Conservation (phyloP, 306 rosid species). For the Prunus salicina region DNA sequence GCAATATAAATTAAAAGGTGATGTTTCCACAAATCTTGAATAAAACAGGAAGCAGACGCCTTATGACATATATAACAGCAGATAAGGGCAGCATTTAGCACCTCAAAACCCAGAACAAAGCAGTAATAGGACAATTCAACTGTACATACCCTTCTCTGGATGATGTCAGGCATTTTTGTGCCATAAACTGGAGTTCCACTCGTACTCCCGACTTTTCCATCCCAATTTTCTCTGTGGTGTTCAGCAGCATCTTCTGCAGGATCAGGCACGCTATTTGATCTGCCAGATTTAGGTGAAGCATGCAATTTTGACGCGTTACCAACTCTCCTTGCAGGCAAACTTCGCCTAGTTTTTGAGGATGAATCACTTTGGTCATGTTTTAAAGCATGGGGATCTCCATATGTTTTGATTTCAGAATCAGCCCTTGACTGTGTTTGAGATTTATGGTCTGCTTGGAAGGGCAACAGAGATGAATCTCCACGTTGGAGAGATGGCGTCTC, state of each 20-base stretch:
- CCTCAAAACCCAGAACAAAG: slow-evolving; percentile 2
- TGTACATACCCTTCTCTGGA: slow-evolving; percentile 77
- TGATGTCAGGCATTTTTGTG: slow-evolving; percentile 67
- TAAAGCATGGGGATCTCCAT: slow-evolving; percentile 46
- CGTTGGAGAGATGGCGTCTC: slow-evolving; percentile 59
- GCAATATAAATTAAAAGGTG: background rate
- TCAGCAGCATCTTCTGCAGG: slow-evolving; percentile 61
- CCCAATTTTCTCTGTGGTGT: slow-evolving; percentile 64
- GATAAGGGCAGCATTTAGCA: slow-evolving; percentile 19
- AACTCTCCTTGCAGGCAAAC: slow-evolving; percentile 59
- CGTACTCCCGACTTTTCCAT: slow-evolving; percentile 53
- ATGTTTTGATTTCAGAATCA: slow-evolving; percentile 55
- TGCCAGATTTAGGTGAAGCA: slow-evolving; percentile 69
- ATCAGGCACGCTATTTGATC: slow-evolving; percentile 51
- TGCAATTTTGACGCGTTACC: slow-evolving; percentile 61
- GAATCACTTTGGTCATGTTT: slow-evolving; percentile 70
- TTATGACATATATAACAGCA: slow-evolving; percentile 3
- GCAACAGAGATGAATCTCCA: slow-evolving; percentile 64
- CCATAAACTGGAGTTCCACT: slow-evolving; percentile 54
- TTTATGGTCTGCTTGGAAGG: slow-evolving; percentile 57
- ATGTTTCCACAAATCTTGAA: background rate
- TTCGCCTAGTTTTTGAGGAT: slow-evolving; percentile 56
- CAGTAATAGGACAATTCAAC: slow-evolving; percentile 1
- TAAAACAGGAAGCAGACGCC: slow-evolving; percentile 1
- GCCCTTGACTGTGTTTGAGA: slow-evolving; percentile 41